Evolutionary conservation across 805 yeast species (phyloP).

Genomic region (Metschnikowia reukaufii): DNA sequence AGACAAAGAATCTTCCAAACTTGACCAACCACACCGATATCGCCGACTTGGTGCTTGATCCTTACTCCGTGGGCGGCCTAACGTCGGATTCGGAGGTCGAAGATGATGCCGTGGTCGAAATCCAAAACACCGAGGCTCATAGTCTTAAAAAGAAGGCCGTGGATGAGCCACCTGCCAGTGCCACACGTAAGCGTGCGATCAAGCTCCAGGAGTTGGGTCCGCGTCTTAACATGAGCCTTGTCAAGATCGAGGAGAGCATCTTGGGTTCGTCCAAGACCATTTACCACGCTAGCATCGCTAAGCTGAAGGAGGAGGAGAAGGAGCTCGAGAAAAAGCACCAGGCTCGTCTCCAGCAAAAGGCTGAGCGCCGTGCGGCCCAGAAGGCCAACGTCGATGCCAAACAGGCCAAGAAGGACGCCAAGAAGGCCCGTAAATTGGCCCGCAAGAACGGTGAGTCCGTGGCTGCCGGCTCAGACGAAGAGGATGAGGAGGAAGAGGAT

Average conservation of each 20-base stretch:
- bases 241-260: conserved; percentile 87
- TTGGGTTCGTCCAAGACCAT: conserved; percentile 85
- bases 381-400: conserved; percentile 74
- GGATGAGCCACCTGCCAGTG: conserved; percentile 20
- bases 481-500: conserved; percentile 27
- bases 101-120: conserved; percentile 79
- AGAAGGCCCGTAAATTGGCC: conserved; percentile 65
- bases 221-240: conserved; percentile 67
- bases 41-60: conserved; percentile 79
- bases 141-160: conserved; percentile 19
- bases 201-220: conserved; percentile 94
- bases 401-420: conserved; percentile 69
- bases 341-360: conserved; percentile 59
- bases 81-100: conserved; percentile 94
- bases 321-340: conserved; percentile 68
- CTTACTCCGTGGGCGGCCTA: conserved; percentile 74
- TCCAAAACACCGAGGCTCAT: conserved; percentile 31
- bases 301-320: conserved; percentile 59
- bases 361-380: conserved; percentile 73
- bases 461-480: conserved; percentile 28
- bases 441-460: conserved; percentile 39
- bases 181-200: conserved; percentile 72
- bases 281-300: conserved; percentile 71
- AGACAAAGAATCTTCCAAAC: conserved; percentile 68
- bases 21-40: conserved; percentile 68